Conservation (phyloP, 108 stramenopile genomes). For the Fistulifera pelliculosa region DNA sequence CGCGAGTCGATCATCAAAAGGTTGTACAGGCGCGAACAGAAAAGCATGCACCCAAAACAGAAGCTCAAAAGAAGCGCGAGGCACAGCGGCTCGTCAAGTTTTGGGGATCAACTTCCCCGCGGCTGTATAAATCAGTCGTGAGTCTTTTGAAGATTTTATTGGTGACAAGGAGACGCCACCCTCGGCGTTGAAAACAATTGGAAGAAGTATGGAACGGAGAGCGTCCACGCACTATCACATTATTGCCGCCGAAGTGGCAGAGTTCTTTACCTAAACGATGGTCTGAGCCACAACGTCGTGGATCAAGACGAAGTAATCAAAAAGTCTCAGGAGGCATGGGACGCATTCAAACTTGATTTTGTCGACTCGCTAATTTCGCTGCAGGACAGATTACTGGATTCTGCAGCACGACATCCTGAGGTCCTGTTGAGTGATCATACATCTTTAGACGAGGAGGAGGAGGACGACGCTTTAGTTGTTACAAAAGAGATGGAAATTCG, state of each 20-base stretch:
- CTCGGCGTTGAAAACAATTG: neutral
- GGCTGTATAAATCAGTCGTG: too few species aligned
- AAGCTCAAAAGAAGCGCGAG: too few species aligned
- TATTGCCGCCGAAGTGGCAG: slow-evolving; percentile 28
- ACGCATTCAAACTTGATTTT: neutral
- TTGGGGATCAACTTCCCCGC: too few species aligned
- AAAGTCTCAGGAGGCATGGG: slow-evolving; percentile 5
- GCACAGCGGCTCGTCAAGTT: too few species aligned
- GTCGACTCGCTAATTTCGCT: slow-evolving; percentile 1
- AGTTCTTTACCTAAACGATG: slow-evolving; percentile 25
- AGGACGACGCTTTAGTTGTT: neutral
- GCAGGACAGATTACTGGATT: neutral
- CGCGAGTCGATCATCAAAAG: too few species aligned
- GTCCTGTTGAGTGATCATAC: neutral
- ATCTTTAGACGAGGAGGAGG: neutral
- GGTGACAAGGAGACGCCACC: neutral
- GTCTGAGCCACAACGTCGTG: neutral
- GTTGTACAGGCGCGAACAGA: too few species aligned
- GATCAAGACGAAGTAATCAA: neutral
- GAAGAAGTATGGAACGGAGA: neutral
- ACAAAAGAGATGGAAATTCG: neutral
- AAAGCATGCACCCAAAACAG: too few species aligned
- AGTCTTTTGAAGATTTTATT: too few species aligned
- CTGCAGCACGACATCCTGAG: neutral
- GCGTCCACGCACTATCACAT: slow-evolving; percentile 25